A percentile compares a stretch with the other conserved stretches of the same genome.
phyloP scores from a whole-genome alignment of 148 eudicot genomes.

The Chenopodium quinoa region DNA sequence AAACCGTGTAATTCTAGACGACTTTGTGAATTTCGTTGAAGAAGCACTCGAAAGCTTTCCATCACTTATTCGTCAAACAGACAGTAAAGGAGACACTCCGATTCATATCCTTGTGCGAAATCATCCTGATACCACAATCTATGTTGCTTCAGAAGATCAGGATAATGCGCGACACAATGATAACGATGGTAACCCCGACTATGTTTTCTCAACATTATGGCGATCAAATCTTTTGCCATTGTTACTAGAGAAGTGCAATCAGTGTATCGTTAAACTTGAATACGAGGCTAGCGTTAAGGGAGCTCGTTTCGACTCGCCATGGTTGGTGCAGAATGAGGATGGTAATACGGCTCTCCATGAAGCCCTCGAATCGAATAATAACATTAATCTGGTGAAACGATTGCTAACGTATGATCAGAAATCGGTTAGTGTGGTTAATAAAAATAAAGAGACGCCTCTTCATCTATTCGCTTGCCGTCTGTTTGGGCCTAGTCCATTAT shows the following conservation, averaged over 20 bases:
- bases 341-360: slow-evolving; percentile 1
- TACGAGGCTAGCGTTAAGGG: too few relatives aligned
- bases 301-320: not conserved
- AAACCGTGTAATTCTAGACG: not conserved
- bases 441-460: not conserved
- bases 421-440: not conserved
- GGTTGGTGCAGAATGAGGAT: not conserved
- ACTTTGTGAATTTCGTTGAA: not conserved
- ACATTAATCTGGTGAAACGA: not conserved
- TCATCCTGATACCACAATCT: not conserved
- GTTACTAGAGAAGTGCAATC: not conserved
- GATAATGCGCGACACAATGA: not conserved
- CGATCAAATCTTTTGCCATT: not conserved
- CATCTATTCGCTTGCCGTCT: not conserved
- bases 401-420: not conserved
- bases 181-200: too few relatives aligned
- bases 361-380: not conserved
- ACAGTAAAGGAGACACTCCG: not conserved
- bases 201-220: not conserved
- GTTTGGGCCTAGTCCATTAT: too few relatives aligned
- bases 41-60: not conserved
- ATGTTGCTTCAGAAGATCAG: not conserved
- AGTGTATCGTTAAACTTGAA: not conserved
- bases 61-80: not conserved
- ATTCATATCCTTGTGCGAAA: not conserved